These are phyloP conservation scores for Fusarium clavum DNA, from an alignment of 2,329 filamentous ascomycete genomes.

Conservation along the genomic window DNA sequence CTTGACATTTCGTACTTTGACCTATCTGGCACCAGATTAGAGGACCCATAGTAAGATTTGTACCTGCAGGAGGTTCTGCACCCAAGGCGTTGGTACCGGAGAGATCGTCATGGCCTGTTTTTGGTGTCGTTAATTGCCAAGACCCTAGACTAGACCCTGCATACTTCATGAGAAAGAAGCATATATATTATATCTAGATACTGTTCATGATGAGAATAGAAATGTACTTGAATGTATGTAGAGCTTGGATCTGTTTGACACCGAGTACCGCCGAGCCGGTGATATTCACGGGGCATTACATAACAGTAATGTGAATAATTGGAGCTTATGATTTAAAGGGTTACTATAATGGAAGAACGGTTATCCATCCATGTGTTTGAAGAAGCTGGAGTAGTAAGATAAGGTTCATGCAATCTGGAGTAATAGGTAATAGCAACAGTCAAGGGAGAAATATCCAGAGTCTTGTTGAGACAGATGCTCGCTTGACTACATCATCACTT, in stretches of 20 bases:
- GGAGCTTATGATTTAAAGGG: not conserved
- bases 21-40: constrained; percentile 5
- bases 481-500: not conserved
- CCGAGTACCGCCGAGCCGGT: constrained; percentile 26
- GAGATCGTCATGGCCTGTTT: not conserved
- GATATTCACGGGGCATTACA: constrained; percentile 8
- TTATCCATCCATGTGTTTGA: not conserved
- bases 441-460: not conserved
- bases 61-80: constrained; percentile 14
- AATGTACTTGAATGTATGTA: too few relatives aligned
- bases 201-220: not conserved
- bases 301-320: constrained; percentile 16
- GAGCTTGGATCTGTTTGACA: not conserved
- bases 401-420: not conserved
- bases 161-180: not conserved
- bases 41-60: constrained; percentile 7
- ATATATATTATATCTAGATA: not conserved
- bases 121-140: not conserved
- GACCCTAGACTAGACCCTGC: not conserved
- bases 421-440: not conserved
- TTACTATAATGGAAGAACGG: not conserved
- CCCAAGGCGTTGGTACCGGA: not conserved
- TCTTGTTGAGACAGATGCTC: not conserved
- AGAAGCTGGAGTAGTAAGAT: not conserved
- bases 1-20: constrained; percentile 1